Evolutionary conservation across 768 basidiomycete genomes (phyloP).

Genomic region (Leccinum variicolor): DNA sequence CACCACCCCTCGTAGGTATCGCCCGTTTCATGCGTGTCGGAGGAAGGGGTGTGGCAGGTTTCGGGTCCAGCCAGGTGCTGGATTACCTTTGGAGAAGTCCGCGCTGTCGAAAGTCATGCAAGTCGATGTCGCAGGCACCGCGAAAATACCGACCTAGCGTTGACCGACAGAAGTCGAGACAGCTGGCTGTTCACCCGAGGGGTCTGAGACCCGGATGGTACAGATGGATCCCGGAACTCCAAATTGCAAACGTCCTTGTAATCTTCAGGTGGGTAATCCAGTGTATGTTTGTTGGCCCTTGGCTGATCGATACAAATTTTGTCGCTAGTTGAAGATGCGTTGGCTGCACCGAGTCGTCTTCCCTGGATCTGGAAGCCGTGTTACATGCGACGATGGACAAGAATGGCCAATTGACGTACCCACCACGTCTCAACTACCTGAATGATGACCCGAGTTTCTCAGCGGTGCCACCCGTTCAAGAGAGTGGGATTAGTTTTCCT

Average conservation of each 20-base stretch:
- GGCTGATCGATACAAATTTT: conserved; percentile 6
- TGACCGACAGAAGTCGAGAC: too few species aligned
- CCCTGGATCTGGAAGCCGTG: conserved; percentile 12
- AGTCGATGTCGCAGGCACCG: too few species aligned
- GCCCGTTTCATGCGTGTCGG: too few species aligned
- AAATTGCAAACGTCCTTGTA: background rate
- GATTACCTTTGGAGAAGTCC: too few species aligned
- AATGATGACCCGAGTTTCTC: conserved; percentile 7
- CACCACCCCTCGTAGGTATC: too few species aligned
- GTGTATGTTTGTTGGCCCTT: background rate
- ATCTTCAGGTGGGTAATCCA: conserved; percentile 2
- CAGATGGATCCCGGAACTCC: background rate
- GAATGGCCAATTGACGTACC: conserved; percentile 3
- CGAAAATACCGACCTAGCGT: too few species aligned
- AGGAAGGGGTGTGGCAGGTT: too few species aligned
- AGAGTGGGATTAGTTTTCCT: background rate
- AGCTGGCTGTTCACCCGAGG: conserved; percentile 7
- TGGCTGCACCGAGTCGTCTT: conserved; percentile 10
- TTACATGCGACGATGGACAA: conserved; percentile 1
- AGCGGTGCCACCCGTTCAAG: background rate
- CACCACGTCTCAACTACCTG: background rate
- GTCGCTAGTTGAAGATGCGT: background rate
- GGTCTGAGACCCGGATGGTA: conserved; percentile 14
- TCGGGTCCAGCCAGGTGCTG: too few species aligned
- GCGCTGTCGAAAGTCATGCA: too few species aligned